A percentile compares a stretch with the other conserved stretches of the same genome.
These are phyloP conservation scores for Blastobotrys buckinghamii DNA, from an alignment of 1,139 yeast genomes.

Conservation along the genomic window DNA sequence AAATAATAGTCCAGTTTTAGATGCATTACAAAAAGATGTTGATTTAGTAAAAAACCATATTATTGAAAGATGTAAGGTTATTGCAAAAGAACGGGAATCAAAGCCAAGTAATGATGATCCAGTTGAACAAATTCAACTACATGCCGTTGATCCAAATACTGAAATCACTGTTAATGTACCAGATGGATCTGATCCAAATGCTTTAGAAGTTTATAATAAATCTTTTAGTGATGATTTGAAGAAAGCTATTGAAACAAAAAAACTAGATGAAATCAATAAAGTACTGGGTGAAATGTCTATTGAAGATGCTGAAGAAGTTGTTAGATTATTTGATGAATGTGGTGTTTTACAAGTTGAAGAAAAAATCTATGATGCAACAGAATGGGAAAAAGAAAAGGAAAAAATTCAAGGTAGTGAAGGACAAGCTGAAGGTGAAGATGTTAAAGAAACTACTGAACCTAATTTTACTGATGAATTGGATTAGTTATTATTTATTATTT, in stretches of 20 bases:
- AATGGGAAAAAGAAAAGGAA: conserved; percentile 39
- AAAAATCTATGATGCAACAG: conserved; percentile 65
- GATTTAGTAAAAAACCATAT: conserved; percentile 68
- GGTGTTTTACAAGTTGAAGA: conserved; percentile 81
- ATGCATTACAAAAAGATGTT: conserved; percentile 69
- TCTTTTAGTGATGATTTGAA: conserved; percentile 61
- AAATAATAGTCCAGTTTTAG: conserved; percentile 50
- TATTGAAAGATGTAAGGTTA: conserved; percentile 61
- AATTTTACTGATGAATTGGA: not conserved
- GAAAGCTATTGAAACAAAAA: conserved; percentile 64
- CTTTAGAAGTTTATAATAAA: conserved; percentile 43
- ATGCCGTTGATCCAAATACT: conserved; percentile 79
- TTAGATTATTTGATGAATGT: conserved; percentile 71
- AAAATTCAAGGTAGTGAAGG: not conserved
- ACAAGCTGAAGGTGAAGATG: not conserved
- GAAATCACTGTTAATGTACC: conserved; percentile 74
- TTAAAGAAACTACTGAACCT: not conserved
- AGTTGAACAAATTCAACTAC: conserved; percentile 79
- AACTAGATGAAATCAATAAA: conserved; percentile 73
- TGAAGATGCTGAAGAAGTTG: conserved; percentile 71
- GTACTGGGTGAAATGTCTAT: conserved; percentile 73
- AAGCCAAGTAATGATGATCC: conserved; percentile 41
- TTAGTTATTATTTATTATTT: no score
- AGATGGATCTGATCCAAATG: conserved; percentile 41
- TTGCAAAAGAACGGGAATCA: conserved; percentile 42